Evolutionary conservation across 2,329 filamentous ascomycete genomes (phyloP).

Genomic region (Gaeumannomyces tritici): DNA sequence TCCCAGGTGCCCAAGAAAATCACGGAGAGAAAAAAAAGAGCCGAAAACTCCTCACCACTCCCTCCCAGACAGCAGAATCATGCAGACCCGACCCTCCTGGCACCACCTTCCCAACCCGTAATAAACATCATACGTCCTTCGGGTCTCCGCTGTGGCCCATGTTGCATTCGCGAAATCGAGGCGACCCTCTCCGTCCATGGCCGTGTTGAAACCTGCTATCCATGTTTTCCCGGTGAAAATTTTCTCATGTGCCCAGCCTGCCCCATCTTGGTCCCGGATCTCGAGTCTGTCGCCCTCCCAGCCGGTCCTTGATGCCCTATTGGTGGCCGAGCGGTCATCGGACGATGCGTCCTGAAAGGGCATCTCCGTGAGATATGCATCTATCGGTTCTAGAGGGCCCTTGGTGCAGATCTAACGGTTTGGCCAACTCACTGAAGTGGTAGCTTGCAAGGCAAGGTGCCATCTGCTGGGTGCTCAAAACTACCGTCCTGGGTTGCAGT

Average conservation of each 20-base stretch:
- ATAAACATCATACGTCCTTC: not conserved
- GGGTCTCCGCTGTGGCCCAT: not conserved
- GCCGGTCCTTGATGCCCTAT: not conserved
- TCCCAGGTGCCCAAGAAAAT: too few species aligned
- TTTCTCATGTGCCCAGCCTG: not conserved
- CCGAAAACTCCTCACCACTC: not conserved
- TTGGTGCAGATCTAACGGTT: not conserved
- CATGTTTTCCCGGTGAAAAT: not conserved
- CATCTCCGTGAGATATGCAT: not conserved
- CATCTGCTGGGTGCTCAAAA: not conserved
- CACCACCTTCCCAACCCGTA: not conserved
- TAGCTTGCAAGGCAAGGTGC: not conserved
- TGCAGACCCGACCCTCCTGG: not conserved
- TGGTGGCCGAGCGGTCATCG: too few species aligned
- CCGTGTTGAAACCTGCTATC: not conserved
- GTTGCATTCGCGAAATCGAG: not conserved
- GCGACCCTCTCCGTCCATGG: not conserved
- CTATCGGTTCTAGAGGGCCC: not conserved
- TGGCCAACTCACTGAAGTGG: not conserved
- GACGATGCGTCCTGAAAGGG: not conserved
- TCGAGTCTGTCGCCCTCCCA: not conserved
- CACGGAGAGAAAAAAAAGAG: too few species aligned
- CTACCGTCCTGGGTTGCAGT: not conserved
- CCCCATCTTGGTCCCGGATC: not conserved
- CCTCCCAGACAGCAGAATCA: not conserved